Evolutionary conservation across 2,329 filamentous ascomycete genomes (phyloP).

Genomic region (Dothistroma septosporum): DNA sequence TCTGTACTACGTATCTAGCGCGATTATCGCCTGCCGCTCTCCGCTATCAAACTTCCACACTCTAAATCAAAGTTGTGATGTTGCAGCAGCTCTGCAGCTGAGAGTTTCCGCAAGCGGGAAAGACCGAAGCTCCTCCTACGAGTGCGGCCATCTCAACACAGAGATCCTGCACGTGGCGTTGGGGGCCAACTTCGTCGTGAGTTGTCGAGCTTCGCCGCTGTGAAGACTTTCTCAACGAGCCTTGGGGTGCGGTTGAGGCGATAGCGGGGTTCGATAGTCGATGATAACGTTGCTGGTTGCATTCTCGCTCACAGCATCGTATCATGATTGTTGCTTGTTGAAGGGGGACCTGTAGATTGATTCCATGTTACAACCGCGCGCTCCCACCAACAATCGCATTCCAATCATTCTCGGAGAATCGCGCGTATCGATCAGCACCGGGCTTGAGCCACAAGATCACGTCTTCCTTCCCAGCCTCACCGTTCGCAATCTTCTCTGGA

Average conservation of each 20-base stretch:
- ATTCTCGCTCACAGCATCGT: too few relatives aligned
- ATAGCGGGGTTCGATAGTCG: background rate
- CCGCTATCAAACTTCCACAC: too few relatives aligned
- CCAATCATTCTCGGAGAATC: constrained; percentile 59
- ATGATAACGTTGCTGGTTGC: background rate
- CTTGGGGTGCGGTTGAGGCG: background rate
- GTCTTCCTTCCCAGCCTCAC: constrained; percentile 43
- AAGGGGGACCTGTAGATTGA: background rate
- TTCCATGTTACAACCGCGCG: constrained; percentile 16
- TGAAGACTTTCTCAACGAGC: background rate
- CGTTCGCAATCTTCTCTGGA: constrained; percentile 46
- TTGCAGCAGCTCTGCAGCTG: background rate
- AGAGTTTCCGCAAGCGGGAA: background rate
- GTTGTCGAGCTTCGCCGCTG: background rate
- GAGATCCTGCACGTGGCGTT: background rate
- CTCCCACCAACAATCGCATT: constrained; percentile 14
- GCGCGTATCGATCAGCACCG: constrained; percentile 51
- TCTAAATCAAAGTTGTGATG: background rate
- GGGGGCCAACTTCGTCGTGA: background rate
- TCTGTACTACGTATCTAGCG: too few relatives aligned
- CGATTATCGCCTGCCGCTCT: too few relatives aligned
- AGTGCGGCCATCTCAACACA: background rate
- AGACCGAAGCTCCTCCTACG: background rate
- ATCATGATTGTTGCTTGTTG: too few relatives aligned
- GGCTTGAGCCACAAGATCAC: constrained; percentile 50